phyloP scores from a whole-genome alignment of 306 rosid species.

The Cicer judaicum region DNA sequence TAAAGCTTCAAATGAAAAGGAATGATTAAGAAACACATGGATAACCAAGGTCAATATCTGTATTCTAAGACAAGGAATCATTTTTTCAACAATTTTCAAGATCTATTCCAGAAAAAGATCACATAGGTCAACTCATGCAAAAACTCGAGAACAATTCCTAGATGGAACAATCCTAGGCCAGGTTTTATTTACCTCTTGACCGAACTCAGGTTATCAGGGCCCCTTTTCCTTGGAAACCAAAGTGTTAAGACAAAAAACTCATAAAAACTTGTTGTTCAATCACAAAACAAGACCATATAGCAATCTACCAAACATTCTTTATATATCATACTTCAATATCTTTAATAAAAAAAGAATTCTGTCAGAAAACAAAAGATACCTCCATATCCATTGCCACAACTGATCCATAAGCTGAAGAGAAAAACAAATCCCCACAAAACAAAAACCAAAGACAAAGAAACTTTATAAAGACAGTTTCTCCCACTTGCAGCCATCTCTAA shows the following conservation, averaged over 20 bases:
- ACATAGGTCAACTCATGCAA: background rate
- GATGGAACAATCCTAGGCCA: too few species aligned
- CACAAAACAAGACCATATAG: constrained; percentile 15
- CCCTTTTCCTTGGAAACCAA: too few species aligned
- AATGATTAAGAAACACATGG: background rate
- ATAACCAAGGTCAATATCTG: background rate
- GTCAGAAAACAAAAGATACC: constrained; percentile 53
- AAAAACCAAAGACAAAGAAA: constrained; percentile 78
- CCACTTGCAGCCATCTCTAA: constrained; percentile 54
- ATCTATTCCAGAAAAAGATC: constrained; percentile 12
- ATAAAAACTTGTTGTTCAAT: constrained; percentile 12
- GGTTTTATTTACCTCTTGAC: too few species aligned
- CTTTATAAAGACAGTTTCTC: constrained; percentile 61
- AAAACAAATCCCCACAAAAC: constrained; percentile 80
- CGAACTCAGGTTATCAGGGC: too few species aligned
- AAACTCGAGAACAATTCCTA: background rate
- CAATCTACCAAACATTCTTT: constrained; percentile 9
- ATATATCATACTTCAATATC: constrained; percentile 47
- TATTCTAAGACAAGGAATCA: constrained; percentile 16
- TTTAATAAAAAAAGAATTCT: constrained; percentile 4
- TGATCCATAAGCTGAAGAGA: constrained; percentile 80
- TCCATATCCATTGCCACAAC: constrained; percentile 66
- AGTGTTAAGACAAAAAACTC: background rate
- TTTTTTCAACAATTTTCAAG: constrained; percentile 12
- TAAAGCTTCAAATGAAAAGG: background rate